Evolutionary conservation across 371 early-diverging fungal species (phyloP), one percentile per base, ranked within the genome.

Genomic region (Rhizopus sp.): DNA sequence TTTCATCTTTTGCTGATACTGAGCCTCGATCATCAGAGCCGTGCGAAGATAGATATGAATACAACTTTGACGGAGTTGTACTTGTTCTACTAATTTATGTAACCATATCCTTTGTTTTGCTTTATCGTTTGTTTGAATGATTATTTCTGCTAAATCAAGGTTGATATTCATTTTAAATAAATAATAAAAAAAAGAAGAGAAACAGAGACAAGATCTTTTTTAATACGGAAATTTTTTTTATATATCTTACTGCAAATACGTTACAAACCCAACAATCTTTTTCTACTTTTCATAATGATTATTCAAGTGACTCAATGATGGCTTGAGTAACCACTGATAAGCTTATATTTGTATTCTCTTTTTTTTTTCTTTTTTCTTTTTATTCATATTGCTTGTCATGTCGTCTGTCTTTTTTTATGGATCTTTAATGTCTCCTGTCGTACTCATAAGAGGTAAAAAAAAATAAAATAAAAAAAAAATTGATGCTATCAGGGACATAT

Each of bases 371-470:
- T 23, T 2, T 23, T 23, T 23, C 23, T 23, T 23, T 23, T 23
- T 23, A 23, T 23, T 23, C 23, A 23, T 2, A 23, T 23, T 23
- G 2, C 23, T 23, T 23, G 23, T 23, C 23, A 23, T 23, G 23
- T 23, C 23, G 23, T 23, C 23, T 23, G 23, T 23, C 23, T 75
- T 75, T 59, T 78, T 75, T 39, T 78, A 75, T 60, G 75, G 75
- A 4, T 72, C 73, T 15, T 47, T 78, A 1, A 75, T 70, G 71
- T 68, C 73, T 5, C 44, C 60, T 9, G 54, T 44, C 5, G 70
- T 78, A 4, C 61, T 68, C 17, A 44, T 46, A 29, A 64, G 73
- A 68, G 76, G 76, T 72, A 60, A 56, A 8, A 7, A 4, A 15
- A 23, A 9, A 13, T 50, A 2, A 23, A 23, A 23, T n/a, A n/a